These are phyloP conservation scores for Capniomyces stellatus DNA, from an alignment of 371 early-diverging fungal genomes.

Conservation along the genomic window DNA sequence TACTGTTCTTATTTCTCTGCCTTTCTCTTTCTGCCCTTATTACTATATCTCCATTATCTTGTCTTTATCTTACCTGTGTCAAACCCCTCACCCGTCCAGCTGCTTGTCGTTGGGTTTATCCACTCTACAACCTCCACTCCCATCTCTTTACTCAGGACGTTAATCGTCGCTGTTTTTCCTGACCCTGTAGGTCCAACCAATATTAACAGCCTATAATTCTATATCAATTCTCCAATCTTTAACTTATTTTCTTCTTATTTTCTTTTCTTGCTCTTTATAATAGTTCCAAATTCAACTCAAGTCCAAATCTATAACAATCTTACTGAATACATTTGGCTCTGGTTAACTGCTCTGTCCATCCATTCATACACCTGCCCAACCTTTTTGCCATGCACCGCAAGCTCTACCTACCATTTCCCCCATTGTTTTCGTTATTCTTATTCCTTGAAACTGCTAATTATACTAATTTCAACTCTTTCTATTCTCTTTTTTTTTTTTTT, in stretches of 20 bases:
- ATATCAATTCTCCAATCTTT: too few species aligned
- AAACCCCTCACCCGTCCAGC: not conserved
- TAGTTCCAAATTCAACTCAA: too few species aligned
- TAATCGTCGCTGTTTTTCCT: slow-evolving; percentile 45
- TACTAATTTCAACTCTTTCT: too few species aligned
- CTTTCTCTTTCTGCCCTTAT: too few species aligned
- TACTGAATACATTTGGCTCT: not conserved
- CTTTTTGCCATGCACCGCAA: slow-evolving; percentile 35
- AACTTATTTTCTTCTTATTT: too few species aligned
- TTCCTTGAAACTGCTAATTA: not conserved
- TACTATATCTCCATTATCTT: too few species aligned
- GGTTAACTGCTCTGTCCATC: slow-evolving; percentile 22
- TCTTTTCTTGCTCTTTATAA: too few species aligned
- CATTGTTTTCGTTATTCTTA: not conserved
- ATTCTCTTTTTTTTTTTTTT: too few species aligned
- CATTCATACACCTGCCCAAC: slow-evolving; percentile 33
- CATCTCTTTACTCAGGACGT: slow-evolving; percentile 34
- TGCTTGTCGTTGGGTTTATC: slow-evolving; percentile 37
- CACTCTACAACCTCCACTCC: slow-evolving; percentile 42
- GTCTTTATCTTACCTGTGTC: too few species aligned
- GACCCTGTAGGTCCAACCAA: slow-evolving; percentile 57
- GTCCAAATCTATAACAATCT: too few species aligned
- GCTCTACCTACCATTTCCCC: slow-evolving; percentile 14
- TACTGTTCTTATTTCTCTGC: too few species aligned
- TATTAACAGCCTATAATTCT: slow-evolving; percentile 27